Base-by-base conservation (phyloP, 1,284 basidiomycete species). In the Athelia sp. region DNA sequence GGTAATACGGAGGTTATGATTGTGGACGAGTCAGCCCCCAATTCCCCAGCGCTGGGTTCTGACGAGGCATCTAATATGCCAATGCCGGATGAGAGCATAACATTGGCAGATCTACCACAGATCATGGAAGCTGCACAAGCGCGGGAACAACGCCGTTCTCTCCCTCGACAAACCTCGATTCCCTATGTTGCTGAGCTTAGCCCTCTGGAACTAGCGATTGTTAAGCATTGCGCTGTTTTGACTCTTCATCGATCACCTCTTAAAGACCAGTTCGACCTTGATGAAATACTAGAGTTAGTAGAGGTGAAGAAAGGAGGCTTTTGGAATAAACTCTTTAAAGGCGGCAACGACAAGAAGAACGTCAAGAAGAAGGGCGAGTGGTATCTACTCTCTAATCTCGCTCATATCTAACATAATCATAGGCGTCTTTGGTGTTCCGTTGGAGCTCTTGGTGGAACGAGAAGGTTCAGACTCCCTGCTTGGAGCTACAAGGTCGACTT, bases 251-350 rank as follows among this genome's bases (percentile, higher is more conserved):
- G 84, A 56, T 90, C 85, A 10, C 80, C 85, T 31, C 68, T 98
- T 42, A 84, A 81, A 52, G 91, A 95, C 55, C 79, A 87, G 52
- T 82, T 94, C 54, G 91, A 95, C 55, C 63, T 96, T 52, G 96
- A 99, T 54, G 96, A 99, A 62, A 75, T 98, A 49, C 69, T 98
- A 58, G 97, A 99, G 65, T 74, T 98, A 61, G 84, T 99, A 42
- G 95, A 98, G 67, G 78, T 76, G 34, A 90, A 97, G 74, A 98
- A 97, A 76, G 87, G 84, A 56, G 91, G 90, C 31, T 98, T 98
- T 72, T 99, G 95, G 95, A 91, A 92, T 58, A 94, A 95, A 70
- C 67, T 98, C 29, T 98, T 99, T 76, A 98, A 98, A 67, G 82
- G 79, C n/a, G 82, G 82, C 43, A 82, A 84, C 54, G 87, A 93